Base-by-base conservation (phyloP, 73 alveolate species). In the Stentor roeselii region DNA sequence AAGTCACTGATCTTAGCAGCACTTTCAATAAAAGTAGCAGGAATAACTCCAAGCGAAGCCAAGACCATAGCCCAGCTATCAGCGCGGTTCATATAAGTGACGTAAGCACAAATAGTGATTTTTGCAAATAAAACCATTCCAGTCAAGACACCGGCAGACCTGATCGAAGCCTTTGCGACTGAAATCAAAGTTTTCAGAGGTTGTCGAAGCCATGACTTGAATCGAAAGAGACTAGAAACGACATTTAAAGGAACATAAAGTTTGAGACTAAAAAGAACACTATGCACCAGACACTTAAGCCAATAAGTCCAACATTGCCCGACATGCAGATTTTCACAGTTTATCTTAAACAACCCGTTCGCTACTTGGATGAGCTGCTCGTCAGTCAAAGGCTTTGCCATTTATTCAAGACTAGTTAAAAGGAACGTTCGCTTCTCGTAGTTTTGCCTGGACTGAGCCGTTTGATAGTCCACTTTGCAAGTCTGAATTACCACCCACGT, bases 1-100 rank as follows among this genome's bases (percentile, higher is more conserved):
- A 90, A 50, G 36, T 90, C 95, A 31, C 93, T 82, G 3, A 40
- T 76, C 91, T 31, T 82, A 87, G 60, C 75, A 86, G 90, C 30
- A 75, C 78, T 21, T 90, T 91, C 84, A 85, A 91, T 76, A 67
- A 90, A n/a, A 83, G 61, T 75, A 36, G 83, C 88, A 82, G 41
- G 50, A 21, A 30, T 67, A 11, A 32, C 34, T 32, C 27, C 0
- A 67, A 34, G 15, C 14, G 41, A 36, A 67, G 41, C 21, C 41
- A 21, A 67, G 34, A 67, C 41, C 37, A 67, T 32, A 27, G 27
- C 21, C 27, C 27, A 27, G 27, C 80, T 21, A 67, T 67, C 41
- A n/a, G 41, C 41, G n/a, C 50, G 21, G 14, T 34, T 34, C 11
- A 21, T 11, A 67, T 14, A 21, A 15, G 42, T 21, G 42, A 67